Base-by-base conservation (phyloP, 2,329 filamentous ascomycete species). In the Triangularia setosa region DNA sequence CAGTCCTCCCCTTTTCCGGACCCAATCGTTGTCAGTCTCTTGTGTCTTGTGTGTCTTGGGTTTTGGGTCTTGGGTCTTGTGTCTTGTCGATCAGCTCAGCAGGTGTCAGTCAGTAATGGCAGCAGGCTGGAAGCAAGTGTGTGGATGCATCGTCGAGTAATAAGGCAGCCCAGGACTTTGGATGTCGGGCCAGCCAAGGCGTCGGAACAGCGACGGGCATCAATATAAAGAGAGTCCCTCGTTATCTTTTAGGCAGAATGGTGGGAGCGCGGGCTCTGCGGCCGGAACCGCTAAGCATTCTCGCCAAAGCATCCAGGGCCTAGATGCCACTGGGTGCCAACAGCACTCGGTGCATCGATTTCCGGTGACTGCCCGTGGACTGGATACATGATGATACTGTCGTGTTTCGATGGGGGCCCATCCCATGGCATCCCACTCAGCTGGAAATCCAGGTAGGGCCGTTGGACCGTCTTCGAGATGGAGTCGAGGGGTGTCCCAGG, bases 231-330 rank as follows among this genome's bases (percentile, higher is more conserved):
- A 59, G 60, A 59, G 64, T 54, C 58, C 57, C 64, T 54, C 40
- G 63, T 57, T 63, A 40, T 64, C 58, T 63, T 71, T 71, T 69
- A 71, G 69, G 69, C 69, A 71, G 68, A 71, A 71, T 71, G 64
- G 62, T 61, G 58, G 60, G 62, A 59, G 57, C 54, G 62, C 40
- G 40, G 40, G 21, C 25, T 55, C 52, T 55, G 52, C 52, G 60
- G 28, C 61, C 64, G 63, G 65, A 67, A 66, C 55, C 60, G 64
- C 65, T 56, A 65, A 58, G 64, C 64, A 60, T 62, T 48, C 68
- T 68, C 69, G 67, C 64, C 68, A 69, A 67, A 66, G 61, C 60
- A 33, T 28, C 53, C 63, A 57, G 52, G 35, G 60, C 60, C 60
- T 62, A 58, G 61, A 55, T 44, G 24, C 61, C 52, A 30, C 60